A percentile compares a stretch with the other conserved stretches of the same genome.
Evolutionary conservation across 441 rosid genomes (phyloP).

Genomic region (Euphorbia corollata): DNA sequence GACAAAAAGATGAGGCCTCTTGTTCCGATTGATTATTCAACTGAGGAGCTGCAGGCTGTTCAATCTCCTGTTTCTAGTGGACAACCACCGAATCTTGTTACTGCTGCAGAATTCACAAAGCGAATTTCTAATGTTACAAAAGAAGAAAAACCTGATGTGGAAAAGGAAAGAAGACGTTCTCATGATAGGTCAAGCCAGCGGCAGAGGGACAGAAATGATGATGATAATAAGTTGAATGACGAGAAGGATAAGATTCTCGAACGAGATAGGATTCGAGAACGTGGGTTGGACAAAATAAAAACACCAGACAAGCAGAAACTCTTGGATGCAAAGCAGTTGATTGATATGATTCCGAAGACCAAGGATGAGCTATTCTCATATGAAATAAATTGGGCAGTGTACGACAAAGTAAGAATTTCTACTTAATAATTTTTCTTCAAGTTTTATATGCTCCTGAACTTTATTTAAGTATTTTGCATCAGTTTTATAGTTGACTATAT

Average conservation of each 20-base stretch:
- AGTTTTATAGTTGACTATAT: conserved; percentile 4
- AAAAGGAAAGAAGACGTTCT: conserved; percentile 74
- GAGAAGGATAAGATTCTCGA: conserved; percentile 43
- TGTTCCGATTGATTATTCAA: conserved; percentile 93
- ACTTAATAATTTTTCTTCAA: not conserved
- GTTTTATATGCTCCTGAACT: not conserved
- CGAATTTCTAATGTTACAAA: conserved; percentile 60
- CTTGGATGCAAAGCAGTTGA: conserved; percentile 90
- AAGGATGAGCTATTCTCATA: conserved; percentile 89
- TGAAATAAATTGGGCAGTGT: conserved; percentile 87
- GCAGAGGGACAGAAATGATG: conserved; percentile 53
- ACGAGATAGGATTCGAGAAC: conserved; percentile 54
- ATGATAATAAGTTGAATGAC: conserved; percentile 45
- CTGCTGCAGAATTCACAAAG: conserved; percentile 97
- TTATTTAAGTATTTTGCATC: not conserved
- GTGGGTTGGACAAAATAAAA: conserved; percentile 58
- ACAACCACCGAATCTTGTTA: conserved; percentile 70
- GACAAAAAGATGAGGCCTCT: conserved; percentile 91
- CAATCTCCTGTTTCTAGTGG: conserved; percentile 53
- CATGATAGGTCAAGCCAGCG: conserved; percentile 66
- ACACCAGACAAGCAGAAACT: conserved; percentile 72
- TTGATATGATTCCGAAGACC: conserved; percentile 95
- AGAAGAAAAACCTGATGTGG: conserved; percentile 66
- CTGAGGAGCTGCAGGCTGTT: conserved; percentile 86
- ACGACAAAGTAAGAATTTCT: conserved; percentile 60